A percentile compares a stretch with the other conserved stretches of the same genome.
phyloP scores from a whole-genome alignment of 164 flowering plant genomes.

The Umbilicus rupestris region DNA sequence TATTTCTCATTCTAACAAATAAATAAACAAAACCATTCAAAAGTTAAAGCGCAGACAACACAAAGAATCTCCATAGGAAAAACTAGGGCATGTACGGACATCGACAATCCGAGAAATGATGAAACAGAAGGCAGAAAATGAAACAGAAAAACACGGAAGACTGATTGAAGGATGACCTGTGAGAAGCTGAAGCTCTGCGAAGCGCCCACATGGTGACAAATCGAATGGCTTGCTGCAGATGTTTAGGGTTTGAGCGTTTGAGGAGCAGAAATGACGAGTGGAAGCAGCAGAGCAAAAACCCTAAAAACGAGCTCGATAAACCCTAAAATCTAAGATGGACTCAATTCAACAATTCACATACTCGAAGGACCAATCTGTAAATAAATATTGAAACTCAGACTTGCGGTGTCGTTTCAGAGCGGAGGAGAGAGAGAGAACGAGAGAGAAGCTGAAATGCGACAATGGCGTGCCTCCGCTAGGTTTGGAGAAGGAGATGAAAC shows the following conservation, averaged over 20 bases:
- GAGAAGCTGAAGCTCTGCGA: constrained; percentile 8
- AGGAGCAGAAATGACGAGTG: background rate
- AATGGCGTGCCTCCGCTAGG: background rate
- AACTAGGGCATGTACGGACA: no score
- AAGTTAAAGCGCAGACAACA: no score
- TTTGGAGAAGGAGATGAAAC: background rate
- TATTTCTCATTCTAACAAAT: no score
- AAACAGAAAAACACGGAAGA: background rate
- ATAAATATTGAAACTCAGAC: background rate
- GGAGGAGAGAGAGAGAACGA: no score
- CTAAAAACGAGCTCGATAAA: background rate
- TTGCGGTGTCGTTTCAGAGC: no score
- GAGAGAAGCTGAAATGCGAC: background rate
- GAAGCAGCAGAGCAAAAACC: background rate
- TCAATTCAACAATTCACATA: background rate
- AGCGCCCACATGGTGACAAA: constrained; percentile 5
- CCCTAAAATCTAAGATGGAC: background rate
- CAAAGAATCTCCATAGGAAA: no score
- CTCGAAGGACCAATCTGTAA: background rate
- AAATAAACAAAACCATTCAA: no score
- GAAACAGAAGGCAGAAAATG: background rate
- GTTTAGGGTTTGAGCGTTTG: background rate
- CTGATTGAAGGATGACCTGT: background rate
- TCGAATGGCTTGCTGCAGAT: background rate
- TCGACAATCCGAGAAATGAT: background rate